Evolutionary conservation across 2,329 filamentous ascomycete species (phyloP).

Genomic region (Phialemoniopsis sp.): DNA sequence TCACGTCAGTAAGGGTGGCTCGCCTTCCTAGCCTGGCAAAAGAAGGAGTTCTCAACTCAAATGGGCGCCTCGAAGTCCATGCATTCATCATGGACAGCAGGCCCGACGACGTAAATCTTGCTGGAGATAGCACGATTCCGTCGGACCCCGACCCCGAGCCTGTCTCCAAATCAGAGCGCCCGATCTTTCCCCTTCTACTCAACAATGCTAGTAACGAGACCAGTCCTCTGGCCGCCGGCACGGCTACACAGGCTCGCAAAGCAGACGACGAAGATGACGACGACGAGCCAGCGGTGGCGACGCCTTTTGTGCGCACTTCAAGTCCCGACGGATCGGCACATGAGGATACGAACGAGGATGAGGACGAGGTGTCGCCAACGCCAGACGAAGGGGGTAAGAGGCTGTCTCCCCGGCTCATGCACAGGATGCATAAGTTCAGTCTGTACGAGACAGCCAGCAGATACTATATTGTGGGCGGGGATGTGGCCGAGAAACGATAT

Average conservation of each 20-base stretch:
- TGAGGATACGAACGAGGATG: constrained; percentile 15
- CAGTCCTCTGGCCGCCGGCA: constrained; percentile 19
- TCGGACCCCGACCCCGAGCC: background rate
- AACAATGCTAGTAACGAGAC: constrained; percentile 34
- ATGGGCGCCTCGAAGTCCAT: constrained; percentile 4
- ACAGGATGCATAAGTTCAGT: constrained; percentile 94
- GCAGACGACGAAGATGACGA: constrained; percentile 47
- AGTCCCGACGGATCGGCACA: constrained; percentile 40
- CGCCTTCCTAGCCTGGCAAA: too few species aligned
- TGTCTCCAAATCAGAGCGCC: constrained; percentile 9
- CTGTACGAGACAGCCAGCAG: constrained; percentile 91
- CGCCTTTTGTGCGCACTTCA: constrained; percentile 51
- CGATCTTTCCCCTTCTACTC: constrained; percentile 33
- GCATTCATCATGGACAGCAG: background rate
- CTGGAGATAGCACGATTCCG: background rate
- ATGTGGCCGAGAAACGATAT: constrained; percentile 84
- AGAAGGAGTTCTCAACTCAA: constrained; percentile 8
- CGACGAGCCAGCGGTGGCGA: constrained; percentile 53
- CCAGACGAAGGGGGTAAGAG: constrained; percentile 4
- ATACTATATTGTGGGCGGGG: constrained; percentile 92
- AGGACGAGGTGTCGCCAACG: constrained; percentile 6
- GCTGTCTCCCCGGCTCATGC: constrained; percentile 34
- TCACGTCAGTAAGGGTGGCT: too few species aligned
- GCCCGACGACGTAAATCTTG: constrained; percentile 1
- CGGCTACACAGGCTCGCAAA: constrained; percentile 9